phyloP scores from a whole-genome alignment of 345 rosid genomes.

The Lumnitzera racemosa region DNA sequence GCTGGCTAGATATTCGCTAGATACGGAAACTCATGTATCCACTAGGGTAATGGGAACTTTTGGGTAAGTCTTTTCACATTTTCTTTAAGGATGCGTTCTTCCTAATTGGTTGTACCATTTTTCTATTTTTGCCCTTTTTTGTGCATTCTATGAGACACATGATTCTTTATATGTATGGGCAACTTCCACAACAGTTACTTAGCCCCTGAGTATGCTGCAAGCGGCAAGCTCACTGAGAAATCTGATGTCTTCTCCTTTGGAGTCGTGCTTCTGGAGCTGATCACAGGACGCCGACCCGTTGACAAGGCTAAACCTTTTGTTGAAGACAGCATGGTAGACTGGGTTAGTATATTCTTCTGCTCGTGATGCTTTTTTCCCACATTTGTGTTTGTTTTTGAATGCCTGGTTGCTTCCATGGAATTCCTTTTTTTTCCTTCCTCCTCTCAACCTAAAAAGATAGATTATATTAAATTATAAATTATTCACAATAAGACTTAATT shows the following conservation, averaged over 20 bases:
- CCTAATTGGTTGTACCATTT: background rate
- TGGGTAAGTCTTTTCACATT: slow-evolving; percentile 40
- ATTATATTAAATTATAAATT: too few species aligned
- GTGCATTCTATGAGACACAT: background rate
- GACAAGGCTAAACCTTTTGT: slow-evolving; percentile 37
- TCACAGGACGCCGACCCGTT: slow-evolving; percentile 72
- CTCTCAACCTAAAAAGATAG: too few species aligned
- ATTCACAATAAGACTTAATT: too few species aligned
- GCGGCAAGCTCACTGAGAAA: slow-evolving; percentile 81
- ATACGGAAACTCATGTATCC: slow-evolving; percentile 77
- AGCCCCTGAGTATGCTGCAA: slow-evolving; percentile 89
- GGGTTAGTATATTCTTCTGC: slow-evolving; percentile 40
- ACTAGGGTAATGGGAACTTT: slow-evolving; percentile 94
- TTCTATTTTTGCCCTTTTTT: background rate
- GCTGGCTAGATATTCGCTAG: slow-evolving; percentile 63
- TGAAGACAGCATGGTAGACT: slow-evolving; percentile 82
- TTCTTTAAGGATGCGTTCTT: background rate
- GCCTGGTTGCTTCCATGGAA: background rate
- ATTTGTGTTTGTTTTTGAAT: background rate
- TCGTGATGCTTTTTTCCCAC: background rate
- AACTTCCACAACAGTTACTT: slow-evolving; percentile 44
- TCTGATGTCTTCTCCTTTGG: slow-evolving; percentile 89
- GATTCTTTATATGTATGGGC: background rate
- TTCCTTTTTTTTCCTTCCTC: background rate
- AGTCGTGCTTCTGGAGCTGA: slow-evolving; percentile 78